Evolutionary conservation across 2,329 filamentous ascomycete genomes (phyloP).

Genomic region (Allantophomopsis cytisporea): DNA sequence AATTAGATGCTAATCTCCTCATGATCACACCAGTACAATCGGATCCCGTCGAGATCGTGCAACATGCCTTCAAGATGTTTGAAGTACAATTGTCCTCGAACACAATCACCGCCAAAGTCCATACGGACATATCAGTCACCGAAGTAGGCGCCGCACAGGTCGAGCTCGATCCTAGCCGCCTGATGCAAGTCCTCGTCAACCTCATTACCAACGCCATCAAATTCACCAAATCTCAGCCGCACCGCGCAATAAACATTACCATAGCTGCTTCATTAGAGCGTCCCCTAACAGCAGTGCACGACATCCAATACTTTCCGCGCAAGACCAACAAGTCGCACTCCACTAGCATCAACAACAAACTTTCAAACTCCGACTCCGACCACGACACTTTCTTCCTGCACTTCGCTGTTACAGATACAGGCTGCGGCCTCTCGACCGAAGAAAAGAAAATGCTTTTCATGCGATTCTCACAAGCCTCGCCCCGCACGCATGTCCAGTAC

Average conservation of each 20-base stretch:
- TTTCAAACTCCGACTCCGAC: constrained; percentile 4
- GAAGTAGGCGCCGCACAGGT: constrained; percentile 48
- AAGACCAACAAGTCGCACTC: neutral
- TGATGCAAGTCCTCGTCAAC: constrained; percentile 70
- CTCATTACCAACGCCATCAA: constrained; percentile 71
- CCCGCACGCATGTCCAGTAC: constrained; percentile 64
- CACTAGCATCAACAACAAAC: constrained; percentile 1
- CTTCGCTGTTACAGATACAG: constrained; percentile 67
- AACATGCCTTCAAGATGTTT: constrained; percentile 62
- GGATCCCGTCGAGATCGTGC: constrained; percentile 51
- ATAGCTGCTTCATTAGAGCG: constrained; percentile 18
- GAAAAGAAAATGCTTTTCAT: constrained; percentile 65
- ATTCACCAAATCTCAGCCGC: constrained; percentile 56
- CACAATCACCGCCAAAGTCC: constrained; percentile 51
- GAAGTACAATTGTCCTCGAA: constrained; percentile 59
- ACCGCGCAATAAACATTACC: constrained; percentile 34
- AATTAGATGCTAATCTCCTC: constrained; percentile 62
- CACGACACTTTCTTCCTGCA: constrained; percentile 41
- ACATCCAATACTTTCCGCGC: constrained; percentile 5
- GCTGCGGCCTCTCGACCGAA: constrained; percentile 52
- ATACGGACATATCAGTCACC: constrained; percentile 46
- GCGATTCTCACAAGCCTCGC: constrained; percentile 67
- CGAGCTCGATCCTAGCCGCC: constrained; percentile 54
- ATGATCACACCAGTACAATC: constrained; percentile 57
- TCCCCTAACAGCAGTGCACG: constrained; percentile 1